These are phyloP conservation scores for Pyrrhoderma lamaoense DNA, from an alignment of 1,284 basidiomycete genomes.

Conservation along the genomic window DNA sequence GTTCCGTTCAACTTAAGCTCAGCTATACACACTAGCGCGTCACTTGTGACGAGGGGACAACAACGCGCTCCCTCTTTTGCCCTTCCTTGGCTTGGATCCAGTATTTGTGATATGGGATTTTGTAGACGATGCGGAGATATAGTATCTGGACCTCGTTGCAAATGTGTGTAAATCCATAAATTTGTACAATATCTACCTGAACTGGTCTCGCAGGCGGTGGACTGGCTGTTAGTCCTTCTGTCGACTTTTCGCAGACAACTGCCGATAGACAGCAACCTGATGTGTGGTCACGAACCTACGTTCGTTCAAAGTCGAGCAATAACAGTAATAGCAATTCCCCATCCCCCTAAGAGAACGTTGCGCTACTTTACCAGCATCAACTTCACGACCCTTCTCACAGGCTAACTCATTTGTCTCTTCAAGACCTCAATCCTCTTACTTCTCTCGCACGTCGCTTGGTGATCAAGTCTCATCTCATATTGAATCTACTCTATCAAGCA, in stretches of 20 bases:
- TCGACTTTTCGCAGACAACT: constrained; percentile 52
- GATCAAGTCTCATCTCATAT: constrained; percentile 48
- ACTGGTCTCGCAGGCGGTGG: constrained; percentile 38
- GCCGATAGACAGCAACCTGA: constrained; percentile 42
- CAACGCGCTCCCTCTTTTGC: too few species aligned
- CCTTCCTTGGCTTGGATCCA: too few species aligned
- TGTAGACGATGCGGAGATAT: constrained; percentile 77
- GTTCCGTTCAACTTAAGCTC: too few species aligned
- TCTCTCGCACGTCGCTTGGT: constrained; percentile 33
- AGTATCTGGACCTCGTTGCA: constrained; percentile 58
- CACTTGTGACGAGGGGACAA: too few species aligned
- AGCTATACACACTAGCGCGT: too few species aligned
- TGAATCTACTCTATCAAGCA: constrained; percentile 38
- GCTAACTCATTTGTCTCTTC: constrained; percentile 31
- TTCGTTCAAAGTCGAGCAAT: constrained; percentile 39
- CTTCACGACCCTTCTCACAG: constrained; percentile 32
- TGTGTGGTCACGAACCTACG: constrained; percentile 72
- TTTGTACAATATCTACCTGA: background rate
- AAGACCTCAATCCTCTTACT: constrained; percentile 24
- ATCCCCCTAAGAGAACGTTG: constrained; percentile 21
- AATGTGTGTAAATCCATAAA: constrained; percentile 33
- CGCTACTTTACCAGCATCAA: constrained; percentile 11
- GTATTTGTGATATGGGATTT: constrained; percentile 65
- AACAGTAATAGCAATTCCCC: constrained; percentile 6
- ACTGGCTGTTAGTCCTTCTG: constrained; percentile 59